Percentiles rank a stretch among this genome's conserved stretches.
phyloP scores from a whole-genome alignment of 257 asterid genomes.

The Solanum virginianum region DNA sequence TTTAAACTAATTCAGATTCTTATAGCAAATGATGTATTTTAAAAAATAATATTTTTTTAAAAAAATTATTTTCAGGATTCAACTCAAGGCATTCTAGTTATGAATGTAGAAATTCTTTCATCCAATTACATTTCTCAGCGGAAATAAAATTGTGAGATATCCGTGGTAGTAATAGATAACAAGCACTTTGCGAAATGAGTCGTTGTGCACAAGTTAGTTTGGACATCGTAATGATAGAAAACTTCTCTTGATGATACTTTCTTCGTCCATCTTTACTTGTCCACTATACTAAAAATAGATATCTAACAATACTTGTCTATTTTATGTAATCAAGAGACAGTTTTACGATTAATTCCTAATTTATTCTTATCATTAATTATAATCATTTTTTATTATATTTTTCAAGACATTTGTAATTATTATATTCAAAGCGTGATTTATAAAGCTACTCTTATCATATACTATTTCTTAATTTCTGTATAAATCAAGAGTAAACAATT shows the following conservation, averaged over 20 bases:
- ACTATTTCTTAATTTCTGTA: no score
- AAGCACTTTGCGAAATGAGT: background rate
- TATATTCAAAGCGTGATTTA: no score
- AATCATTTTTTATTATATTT: no score
- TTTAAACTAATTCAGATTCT: background rate
- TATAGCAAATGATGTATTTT: background rate
- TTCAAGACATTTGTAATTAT: no score
- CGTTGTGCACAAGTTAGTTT: background rate
- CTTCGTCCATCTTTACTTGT: no score
- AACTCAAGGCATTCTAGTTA: background rate
- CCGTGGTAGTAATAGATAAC: background rate
- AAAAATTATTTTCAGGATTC: background rate
- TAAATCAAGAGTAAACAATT: no score
- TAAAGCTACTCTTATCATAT: no score
- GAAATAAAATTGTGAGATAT: background rate
- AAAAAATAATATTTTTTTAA: fast-evolving
- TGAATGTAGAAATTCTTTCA: background rate
- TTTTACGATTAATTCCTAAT: no score
- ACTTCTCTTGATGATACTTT: background rate
- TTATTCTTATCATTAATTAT: no score
- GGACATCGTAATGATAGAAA: background rate
- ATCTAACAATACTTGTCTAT: no score
- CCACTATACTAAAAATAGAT: no score
- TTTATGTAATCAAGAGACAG: no score
- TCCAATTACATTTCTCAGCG: background rate